Percentiles rank a stretch among this genome's conserved stretches.
phyloP scores from a whole-genome alignment of 2,329 filamentous ascomycete species.

The Chrysoporthe cubensis region DNA sequence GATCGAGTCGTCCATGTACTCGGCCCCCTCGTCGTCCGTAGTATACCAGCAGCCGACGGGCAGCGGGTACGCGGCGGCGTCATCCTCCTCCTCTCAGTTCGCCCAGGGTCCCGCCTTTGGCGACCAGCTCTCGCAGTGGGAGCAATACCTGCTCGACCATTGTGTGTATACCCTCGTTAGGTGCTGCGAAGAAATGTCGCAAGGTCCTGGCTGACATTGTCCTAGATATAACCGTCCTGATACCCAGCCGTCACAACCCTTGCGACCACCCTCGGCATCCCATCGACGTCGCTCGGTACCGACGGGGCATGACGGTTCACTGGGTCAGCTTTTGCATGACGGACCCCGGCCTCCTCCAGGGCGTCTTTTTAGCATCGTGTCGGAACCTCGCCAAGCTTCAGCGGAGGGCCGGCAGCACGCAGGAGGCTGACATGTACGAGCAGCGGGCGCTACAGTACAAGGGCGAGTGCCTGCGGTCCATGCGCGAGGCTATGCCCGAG shows the following conservation, averaged over 20 bases:
- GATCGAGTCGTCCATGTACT: background rate
- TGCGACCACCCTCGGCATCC: slow-evolving; percentile 8
- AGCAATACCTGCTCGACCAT: slow-evolving; percentile 16
- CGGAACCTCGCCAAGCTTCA: slow-evolving; percentile 7
- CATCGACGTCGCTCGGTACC: slow-evolving; percentile 10
- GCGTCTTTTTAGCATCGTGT: slow-evolving; percentile 6
- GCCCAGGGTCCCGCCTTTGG: background rate
- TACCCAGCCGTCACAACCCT: slow-evolving; percentile 15
- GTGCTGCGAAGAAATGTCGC: background rate
- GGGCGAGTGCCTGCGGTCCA: slow-evolving; percentile 15
- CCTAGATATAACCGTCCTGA: slow-evolving; percentile 14
- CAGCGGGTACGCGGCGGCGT: too few species aligned
- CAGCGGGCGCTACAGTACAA: slow-evolving; percentile 16
- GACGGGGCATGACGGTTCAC: slow-evolving; percentile 3
- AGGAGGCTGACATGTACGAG: slow-evolving; percentile 9
- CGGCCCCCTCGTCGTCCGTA: background rate
- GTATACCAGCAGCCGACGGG: background rate
- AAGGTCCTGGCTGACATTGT: background rate
- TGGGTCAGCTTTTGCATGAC: slow-evolving; percentile 19
- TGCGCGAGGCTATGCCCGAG: slow-evolving; percentile 12
- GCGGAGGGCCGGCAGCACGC: background rate
- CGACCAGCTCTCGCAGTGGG: slow-evolving; percentile 6
- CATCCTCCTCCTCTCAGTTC: background rate
- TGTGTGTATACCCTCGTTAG: slow-evolving; percentile 4
- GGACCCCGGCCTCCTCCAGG: slow-evolving; percentile 18